Evolutionary conservation across 345 rosid species (phyloP).

Genomic region (Melaleuca quinquenervia): DNA sequence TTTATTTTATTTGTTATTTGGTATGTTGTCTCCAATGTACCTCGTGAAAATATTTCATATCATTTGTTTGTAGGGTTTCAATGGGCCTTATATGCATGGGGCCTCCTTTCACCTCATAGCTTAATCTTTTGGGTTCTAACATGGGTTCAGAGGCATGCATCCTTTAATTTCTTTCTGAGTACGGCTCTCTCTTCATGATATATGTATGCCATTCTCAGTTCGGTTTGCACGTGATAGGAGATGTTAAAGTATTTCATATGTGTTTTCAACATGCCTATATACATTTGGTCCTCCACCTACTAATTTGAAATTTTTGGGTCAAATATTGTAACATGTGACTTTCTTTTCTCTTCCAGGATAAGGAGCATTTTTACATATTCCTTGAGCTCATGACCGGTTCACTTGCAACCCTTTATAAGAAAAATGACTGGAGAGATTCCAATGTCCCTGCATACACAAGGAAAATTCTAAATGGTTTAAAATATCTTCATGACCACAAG

Average conservation of each 20-base stretch:
- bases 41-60: neutral
- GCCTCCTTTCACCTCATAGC: neutral
- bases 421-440: constrained; percentile 39
- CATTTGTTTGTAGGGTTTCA: neutral
- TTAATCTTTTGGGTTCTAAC: neutral
- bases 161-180: neutral
- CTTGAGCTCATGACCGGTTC: constrained; percentile 81
- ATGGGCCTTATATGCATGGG: neutral
- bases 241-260: neutral
- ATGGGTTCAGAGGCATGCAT: neutral
- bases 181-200: neutral
- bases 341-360: constrained; percentile 31
- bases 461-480: constrained; percentile 65
- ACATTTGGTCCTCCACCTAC: neutral
- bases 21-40: neutral
- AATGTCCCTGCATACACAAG: constrained; percentile 58
- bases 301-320: neutral
- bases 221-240: neutral
- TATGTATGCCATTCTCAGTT: neutral
- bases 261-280: neutral
- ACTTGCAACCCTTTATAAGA: constrained; percentile 40
- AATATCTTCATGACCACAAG: constrained; percentile 58
- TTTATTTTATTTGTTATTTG: neutral
- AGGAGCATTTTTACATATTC: constrained; percentile 59
- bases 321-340: neutral